Evolutionary conservation across 176 grass and related monocot species (phyloP).

Genomic region (Leersia perrieri): DNA sequence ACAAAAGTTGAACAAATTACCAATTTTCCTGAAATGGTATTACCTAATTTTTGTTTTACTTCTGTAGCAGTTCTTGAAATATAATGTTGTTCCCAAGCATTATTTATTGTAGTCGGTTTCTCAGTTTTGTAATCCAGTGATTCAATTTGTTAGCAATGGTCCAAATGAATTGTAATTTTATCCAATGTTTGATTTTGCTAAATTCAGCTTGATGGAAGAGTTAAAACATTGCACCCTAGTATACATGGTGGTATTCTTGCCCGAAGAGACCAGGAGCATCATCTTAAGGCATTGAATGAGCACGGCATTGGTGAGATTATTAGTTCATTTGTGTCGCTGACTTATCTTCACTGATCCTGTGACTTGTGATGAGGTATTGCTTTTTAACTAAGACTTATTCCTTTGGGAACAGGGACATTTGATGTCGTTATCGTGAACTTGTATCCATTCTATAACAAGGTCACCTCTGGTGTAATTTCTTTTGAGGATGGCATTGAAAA

Average conservation of each 20-base stretch:
- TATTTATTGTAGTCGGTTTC: background rate
- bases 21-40: slow-evolving; percentile 97
- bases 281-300: slow-evolving; percentile 74
- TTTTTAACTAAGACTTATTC: slow-evolving; percentile 11
- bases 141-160: background rate
- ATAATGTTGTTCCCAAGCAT: background rate
- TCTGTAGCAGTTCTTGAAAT: background rate
- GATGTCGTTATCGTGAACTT: slow-evolving; percentile 95
- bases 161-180: background rate
- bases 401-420: slow-evolving; percentile 63
- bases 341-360: background rate
- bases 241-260: slow-evolving; percentile 98
- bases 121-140: background rate
- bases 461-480: slow-evolving; percentile 70
- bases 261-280: slow-evolving; percentile 76
- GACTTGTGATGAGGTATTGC: background rate
- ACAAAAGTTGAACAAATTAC: slow-evolving; percentile 95
- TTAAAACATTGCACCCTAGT: slow-evolving; percentile 93
- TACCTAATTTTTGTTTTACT: slow-evolving; percentile 6
- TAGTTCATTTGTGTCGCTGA: background rate
- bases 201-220: slow-evolving; percentile 56
- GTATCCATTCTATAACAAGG: slow-evolving; percentile 95
- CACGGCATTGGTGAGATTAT: slow-evolving; percentile 66
- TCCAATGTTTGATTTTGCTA: background rate
- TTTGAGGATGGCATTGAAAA: slow-evolving; percentile 96